Conservation (phyloP, 192 early-diverging fungal species). For the Coemansia sp. region DNA sequence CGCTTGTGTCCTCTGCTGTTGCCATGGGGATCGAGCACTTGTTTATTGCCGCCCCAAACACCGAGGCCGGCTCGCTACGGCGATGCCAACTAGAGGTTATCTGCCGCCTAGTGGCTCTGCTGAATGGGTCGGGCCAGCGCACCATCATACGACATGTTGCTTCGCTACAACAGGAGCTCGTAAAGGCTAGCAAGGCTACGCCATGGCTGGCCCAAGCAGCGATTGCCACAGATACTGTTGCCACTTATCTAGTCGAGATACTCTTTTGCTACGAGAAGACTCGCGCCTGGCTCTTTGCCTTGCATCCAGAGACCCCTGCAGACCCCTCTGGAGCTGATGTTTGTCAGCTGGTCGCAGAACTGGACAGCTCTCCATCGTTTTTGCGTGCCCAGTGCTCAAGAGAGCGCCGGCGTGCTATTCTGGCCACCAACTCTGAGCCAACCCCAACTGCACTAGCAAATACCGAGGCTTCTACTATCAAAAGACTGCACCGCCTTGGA, state of each 20-base stretch:
- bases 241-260: constrained; percentile 20
- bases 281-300: constrained; percentile 22
- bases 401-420: constrained; percentile 7
- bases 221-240: not conserved
- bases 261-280: constrained; percentile 20
- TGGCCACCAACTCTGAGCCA: not conserved
- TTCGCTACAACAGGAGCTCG: constrained; percentile 1
- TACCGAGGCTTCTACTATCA: constrained; percentile 10
- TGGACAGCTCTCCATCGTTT: constrained; percentile 26
- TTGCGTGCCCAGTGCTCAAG: constrained; percentile 11
- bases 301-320: not conserved
- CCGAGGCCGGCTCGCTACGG: not conserved
- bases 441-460: not conserved
- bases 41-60: not conserved
- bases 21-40: constrained; percentile 22
- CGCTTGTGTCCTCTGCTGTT: constrained; percentile 17
- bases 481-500: constrained; percentile 9
- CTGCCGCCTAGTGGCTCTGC: constrained; percentile 16
- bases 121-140: constrained; percentile 14
- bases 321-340: not conserved
- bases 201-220: constrained; percentile 21
- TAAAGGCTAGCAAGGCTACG: constrained; percentile 14
- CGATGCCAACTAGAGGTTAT: constrained; percentile 17
- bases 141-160: constrained; percentile 5
- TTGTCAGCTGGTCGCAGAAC: not conserved